Evolutionary conservation across 192 early-diverging fungal species (phyloP).

Genomic region (Entomortierella parvispora): DNA sequence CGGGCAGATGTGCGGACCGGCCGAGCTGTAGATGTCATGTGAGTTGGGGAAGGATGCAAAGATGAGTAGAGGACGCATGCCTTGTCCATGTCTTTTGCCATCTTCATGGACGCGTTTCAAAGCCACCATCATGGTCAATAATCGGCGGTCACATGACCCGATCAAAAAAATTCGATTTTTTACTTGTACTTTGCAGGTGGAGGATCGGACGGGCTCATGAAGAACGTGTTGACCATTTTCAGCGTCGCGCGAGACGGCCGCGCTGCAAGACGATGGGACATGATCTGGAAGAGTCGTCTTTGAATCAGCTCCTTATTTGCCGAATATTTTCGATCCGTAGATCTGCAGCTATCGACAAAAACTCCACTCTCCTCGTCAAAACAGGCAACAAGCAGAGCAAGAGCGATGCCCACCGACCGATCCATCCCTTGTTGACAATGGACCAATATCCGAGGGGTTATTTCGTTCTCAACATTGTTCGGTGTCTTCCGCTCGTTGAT

Average conservation of each 20-base stretch:
- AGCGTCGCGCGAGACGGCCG: conserved; percentile 80
- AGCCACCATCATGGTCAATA: no score
- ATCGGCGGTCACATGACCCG: no score
- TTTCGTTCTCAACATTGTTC: no score
- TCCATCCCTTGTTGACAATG: conserved; percentile 88
- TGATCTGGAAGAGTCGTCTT: conserved; percentile 72
- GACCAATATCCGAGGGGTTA: conserved; percentile 69
- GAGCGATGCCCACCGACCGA: conserved; percentile 80
- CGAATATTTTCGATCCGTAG: neutral
- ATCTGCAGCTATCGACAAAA: neutral
- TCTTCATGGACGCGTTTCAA: no score
- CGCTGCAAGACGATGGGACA: conserved; percentile 68
- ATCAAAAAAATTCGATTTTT: neutral
- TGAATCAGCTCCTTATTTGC: conserved; percentile 73
- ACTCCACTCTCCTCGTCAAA: conserved; percentile 62
- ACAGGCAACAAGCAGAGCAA: conserved; percentile 70
- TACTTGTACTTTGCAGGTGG: conserved; percentile 41
- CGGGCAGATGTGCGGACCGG: conserved; percentile 39
- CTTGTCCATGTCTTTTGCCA: no score
- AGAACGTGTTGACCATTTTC: conserved; percentile 79
- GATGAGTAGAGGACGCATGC: neutral
- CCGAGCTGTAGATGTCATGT: conserved; percentile 20
- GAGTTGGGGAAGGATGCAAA: neutral
- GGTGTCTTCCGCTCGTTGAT: neutral
- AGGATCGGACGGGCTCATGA: conserved; percentile 63